These are phyloP conservation scores for Phylloporus rhodoxanthus DNA, from an alignment of 768 basidiomycete genomes.

Conservation along the genomic window DNA sequence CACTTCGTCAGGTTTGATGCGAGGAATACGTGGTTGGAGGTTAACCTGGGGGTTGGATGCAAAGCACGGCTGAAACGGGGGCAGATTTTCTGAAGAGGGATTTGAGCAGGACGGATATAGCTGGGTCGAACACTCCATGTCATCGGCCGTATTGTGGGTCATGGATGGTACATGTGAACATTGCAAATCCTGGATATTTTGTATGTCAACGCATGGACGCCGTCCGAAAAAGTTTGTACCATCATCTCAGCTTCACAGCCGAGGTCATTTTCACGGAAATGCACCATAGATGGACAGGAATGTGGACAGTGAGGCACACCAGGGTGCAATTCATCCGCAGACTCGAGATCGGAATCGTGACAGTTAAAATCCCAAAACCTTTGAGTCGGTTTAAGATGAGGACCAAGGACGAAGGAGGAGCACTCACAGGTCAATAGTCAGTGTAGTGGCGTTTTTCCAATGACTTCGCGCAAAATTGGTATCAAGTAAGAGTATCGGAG, in stretches of 20 bases:
- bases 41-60: background rate
- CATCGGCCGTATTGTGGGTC: background rate
- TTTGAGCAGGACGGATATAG: background rate
- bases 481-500: constrained; percentile 23
- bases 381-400: background rate
- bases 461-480: constrained; percentile 1
- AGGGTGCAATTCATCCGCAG: background rate
- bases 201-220: constrained; percentile 4
- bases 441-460: constrained; percentile 19
- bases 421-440: constrained; percentile 20
- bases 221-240: constrained; percentile 10
- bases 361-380: constrained; percentile 26
- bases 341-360: constrained; percentile 16
- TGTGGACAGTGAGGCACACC: background rate
- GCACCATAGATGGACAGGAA: background rate
- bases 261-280: background rate
- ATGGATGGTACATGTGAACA: background rate
- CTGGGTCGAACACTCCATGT: background rate
- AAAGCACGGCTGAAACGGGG: background rate
- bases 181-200: constrained; percentile 5
- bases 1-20: constrained; percentile 38
- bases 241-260: constrained; percentile 1
- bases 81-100: background rate
- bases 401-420: background rate
- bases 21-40: constrained; percentile 13